Base-by-base conservation (phyloP, 2,329 filamentous ascomycete species). In the Aspergillus bombycis region DNA sequence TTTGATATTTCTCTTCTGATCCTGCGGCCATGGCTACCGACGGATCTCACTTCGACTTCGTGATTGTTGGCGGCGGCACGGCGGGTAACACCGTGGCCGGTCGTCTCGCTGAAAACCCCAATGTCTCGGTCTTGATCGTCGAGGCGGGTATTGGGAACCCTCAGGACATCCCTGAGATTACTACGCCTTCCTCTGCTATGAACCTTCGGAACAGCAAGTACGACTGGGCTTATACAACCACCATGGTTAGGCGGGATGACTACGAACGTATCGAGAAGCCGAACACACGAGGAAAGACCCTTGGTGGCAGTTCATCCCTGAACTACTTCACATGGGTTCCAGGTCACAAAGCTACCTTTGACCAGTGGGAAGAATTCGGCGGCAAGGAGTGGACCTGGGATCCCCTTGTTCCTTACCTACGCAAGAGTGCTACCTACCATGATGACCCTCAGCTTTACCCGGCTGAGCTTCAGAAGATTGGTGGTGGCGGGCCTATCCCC, bases 251-350 rank as follows among this genome's bases (percentile, higher is more conserved):
- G 54, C 71, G 72, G 11, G 70, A 72, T 19, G 72, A 89, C 68
- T 89, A 88, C 70, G 83, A 84, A 57, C 84, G 87, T 12, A 78
- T 88, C 41, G 86, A 89, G 71, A 88, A 88, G 77, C 86, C 86
- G 53, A 88, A 89, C 70, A 88, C 86, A 7, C 82, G 86, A 45
- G 84, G 87, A 11, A 87, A 86, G 74, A 80, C 80, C 2, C 83
- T 89, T 0, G 87, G 87, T 41, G 87, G 87, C 16, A 86, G 83
- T 62, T 84, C 82, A 0, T 84, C 79, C 43, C 72, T 87, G 52
- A 90, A 90, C 75, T 90, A 89, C 72, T 88, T 85, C 74, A 88
- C 86, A 14, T 89, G 87, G 87, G 80, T 88, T 5, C 85, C 83
- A 1, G 87, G 87, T 1, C 84, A 81, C 61, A 82, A 83, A 58